phyloP scores from a whole-genome alignment of 495 filamentous ascomycete species.

The Penicillium egyptiacum region DNA sequence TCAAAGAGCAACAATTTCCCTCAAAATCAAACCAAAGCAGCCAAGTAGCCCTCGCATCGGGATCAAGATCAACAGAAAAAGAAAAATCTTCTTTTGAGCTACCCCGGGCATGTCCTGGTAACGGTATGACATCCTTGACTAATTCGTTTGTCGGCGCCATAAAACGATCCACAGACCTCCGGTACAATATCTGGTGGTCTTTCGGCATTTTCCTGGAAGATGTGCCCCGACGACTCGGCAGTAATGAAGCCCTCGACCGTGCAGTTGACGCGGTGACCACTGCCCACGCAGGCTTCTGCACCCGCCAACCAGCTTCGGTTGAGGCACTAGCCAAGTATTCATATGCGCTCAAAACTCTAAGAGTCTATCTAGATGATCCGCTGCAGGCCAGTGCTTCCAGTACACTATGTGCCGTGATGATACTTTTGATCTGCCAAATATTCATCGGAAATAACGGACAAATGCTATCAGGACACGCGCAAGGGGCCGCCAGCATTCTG shows the following conservation, averaged over 20 bases:
- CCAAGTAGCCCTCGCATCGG: background rate
- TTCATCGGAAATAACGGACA: slow-evolving; percentile 23
- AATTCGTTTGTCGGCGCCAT: slow-evolving; percentile 31
- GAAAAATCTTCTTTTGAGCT: slow-evolving; percentile 1
- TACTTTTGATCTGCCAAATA: slow-evolving; percentile 41
- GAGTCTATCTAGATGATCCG: slow-evolving; percentile 40
- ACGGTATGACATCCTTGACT: slow-evolving; percentile 23
- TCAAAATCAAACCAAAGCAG: background rate
- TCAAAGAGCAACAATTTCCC: slow-evolving; percentile 37
- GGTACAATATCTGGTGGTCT: slow-evolving; percentile 43
- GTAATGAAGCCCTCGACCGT: slow-evolving; percentile 44
- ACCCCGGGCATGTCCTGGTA: slow-evolving; percentile 18
- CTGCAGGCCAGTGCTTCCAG: slow-evolving; percentile 35
- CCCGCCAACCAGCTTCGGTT: slow-evolving; percentile 14
- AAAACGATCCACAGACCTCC: slow-evolving; percentile 37
- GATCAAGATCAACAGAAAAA: background rate
- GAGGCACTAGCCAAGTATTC: slow-evolving; percentile 40
- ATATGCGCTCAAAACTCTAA: slow-evolving; percentile 34
- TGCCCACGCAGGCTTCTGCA: slow-evolving; percentile 34
- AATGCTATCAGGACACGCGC: slow-evolving; percentile 37
- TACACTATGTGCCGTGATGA: slow-evolving; percentile 47
- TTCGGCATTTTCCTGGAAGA: slow-evolving; percentile 43
- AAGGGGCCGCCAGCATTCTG: slow-evolving; percentile 44
- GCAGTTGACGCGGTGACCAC: slow-evolving; percentile 38
- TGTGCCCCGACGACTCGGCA: slow-evolving; percentile 40